Evolutionary conservation across 2,329 filamentous ascomycete species (phyloP), one percentile per base, ranked within the genome.

Genomic region (Ophiostoma sp.): DNA sequence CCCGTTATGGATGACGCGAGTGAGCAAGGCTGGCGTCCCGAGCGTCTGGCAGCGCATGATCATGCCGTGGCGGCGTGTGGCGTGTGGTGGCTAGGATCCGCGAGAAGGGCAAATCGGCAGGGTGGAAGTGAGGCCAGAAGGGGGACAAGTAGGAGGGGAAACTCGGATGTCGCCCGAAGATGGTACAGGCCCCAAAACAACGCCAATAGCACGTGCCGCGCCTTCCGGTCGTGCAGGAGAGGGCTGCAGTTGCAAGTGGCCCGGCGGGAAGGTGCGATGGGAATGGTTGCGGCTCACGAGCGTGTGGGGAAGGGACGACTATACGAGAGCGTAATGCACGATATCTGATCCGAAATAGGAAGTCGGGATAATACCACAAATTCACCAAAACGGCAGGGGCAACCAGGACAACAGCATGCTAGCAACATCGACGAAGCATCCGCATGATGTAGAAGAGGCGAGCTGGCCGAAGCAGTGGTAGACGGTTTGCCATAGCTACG

Each of bases 11-110:
- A 41, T 44, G 36, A 41, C n/a, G 9, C 40, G 62, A 42, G n/a
- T 12, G 41, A 64, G 18, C 16, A 64, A 66, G 47, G 58, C 58
- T 62, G 58, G 58, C 55, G 55, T 14, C 14, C 49, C 52, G n/a
- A 36, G 52, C 14, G 9, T 12, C 5, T 40, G 55, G 11, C 4
- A 27, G 27, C 27, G 55, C 55, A 60, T 55, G 55, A n/a, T 42
- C 38, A 41, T 62, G 38, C n/a, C 38, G 11, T n/a, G 38, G 7
- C 7, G 58, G 16, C 47, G 11, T 52, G 47, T 7, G 16, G 16
- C 9, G 27, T 55, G 18, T 11, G 49, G 27, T 27, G 27, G 27
- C 1, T 27, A 11, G 49, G 49, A 55, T 55, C 49, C 27, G 49
- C 49, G 27, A 55, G 11, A 3, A 11, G 49, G 49, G 49, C 7